Evolutionary conservation across 768 basidiomycete species (phyloP).

Genomic region (Paxillus ammoniavirescens): DNA sequence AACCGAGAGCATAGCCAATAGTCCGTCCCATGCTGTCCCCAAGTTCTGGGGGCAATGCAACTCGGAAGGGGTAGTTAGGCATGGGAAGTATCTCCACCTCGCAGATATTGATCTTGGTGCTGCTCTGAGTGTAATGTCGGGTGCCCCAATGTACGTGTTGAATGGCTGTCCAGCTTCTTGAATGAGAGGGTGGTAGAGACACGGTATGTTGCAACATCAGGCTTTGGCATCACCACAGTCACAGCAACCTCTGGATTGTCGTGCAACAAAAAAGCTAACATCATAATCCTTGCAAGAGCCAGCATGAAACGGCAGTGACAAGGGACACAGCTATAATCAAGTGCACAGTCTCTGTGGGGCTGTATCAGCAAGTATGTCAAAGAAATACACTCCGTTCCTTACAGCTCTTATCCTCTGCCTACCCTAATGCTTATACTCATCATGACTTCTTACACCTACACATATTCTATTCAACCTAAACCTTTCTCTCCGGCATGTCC

Average conservation of each 20-base stretch:
- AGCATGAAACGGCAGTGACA: constrained; percentile 88
- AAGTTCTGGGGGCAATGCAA: constrained; percentile 59
- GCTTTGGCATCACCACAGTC: constrained; percentile 93
- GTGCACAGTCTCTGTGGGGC: constrained; percentile 74
- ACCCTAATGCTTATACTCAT: constrained; percentile 75
- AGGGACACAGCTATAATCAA: constrained; percentile 87
- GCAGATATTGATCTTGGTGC: constrained; percentile 37
- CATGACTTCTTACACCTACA: constrained; percentile 81
- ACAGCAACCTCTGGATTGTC: constrained; percentile 90
- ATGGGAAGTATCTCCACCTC: constrained; percentile 58
- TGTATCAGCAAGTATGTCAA: background rate
- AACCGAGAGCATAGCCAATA: constrained; percentile 77
- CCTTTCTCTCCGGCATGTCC: constrained; percentile 63
- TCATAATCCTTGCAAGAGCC: constrained; percentile 88
- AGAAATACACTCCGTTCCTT: constrained; percentile 34
- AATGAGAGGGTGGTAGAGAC: constrained; percentile 72
- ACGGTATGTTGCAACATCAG: constrained; percentile 68
- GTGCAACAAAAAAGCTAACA: constrained; percentile 89
- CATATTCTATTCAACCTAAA: constrained; percentile 71
- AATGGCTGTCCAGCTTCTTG: constrained; percentile 11
- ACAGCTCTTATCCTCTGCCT: constrained; percentile 44
- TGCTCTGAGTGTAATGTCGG: constrained; percentile 42
- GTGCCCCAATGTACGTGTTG: constrained; percentile 15
- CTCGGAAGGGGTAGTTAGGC: constrained; percentile 56
- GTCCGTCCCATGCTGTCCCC: constrained; percentile 74